Evolutionary conservation across 1,139 yeast genomes (phyloP), one percentile per base, ranked within the genome.

Genomic region (Sugiyamaella novakii): DNA sequence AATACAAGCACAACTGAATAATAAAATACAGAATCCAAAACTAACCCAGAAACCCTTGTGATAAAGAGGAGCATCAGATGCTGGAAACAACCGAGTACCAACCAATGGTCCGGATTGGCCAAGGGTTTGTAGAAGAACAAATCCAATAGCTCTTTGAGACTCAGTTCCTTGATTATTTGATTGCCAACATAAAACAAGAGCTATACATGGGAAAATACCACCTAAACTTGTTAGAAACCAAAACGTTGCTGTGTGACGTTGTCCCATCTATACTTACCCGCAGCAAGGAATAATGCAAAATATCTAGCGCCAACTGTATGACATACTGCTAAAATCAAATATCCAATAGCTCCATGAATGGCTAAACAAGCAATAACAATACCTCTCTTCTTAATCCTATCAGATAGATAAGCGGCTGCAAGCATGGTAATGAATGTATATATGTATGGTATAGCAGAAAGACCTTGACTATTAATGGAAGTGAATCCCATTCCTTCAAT

Each of bases 21-120:
- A 57, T 8, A 61, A 48, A 24, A 49, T 38, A 21, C 56, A 34
- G 38, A 61, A 59, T 12, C 59, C 63, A 33, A 60, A 55, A n/a
- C 59, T 54, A 14, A 63, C 58, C 56, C 59, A 59, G 54, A 65
- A 61, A 1, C 69, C 69, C 39, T 56, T 57, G 21, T 39, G 54
- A 50, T 65, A 65, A 36, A 54, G 51, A 3, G 69, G 69, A 3
- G 56, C 67, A 11, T 65, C 62, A 6, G 58, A 24, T n/a, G 48
- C 47, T 2, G 69, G 69, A 47, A 60, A 66, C 19, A 65, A 41
- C 6, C 66, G 53, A 10, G 67, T 64, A 3, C 69, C 69, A 2
- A 66, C 55, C 22, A 66, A 43, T 7, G 70, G 67, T 6, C 68
- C 69, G 36, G 67, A 63, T 49, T 66, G 67, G 17, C 70, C 69